Evolutionary conservation across 345 rosid genomes (phyloP).

Genomic region (Xanthoceras sorbifolium): DNA sequence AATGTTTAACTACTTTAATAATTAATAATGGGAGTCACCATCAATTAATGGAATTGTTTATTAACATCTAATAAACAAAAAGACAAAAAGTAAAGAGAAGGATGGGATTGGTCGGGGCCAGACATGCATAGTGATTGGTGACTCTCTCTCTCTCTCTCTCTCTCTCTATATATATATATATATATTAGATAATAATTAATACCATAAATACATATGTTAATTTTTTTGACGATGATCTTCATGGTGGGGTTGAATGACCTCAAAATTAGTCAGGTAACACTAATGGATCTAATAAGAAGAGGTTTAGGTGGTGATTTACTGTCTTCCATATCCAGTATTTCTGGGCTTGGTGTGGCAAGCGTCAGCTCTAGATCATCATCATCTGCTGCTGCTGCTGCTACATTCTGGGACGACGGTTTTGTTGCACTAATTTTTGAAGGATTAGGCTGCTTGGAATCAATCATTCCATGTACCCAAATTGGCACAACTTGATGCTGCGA

Average conservation of each 20-base stretch:
- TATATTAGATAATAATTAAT: too few species aligned
- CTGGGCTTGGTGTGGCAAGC: slow-evolving; percentile 44
- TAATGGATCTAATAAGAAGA: slow-evolving; percentile 38
- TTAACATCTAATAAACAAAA: neutral
- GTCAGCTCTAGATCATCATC: slow-evolving; percentile 50
- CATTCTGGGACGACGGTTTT: slow-evolving; percentile 14
- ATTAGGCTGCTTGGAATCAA: slow-evolving; percentile 13
- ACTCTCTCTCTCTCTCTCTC: too few species aligned
- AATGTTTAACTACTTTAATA: neutral
- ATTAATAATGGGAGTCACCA: neutral
- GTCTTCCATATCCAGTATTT: slow-evolving; percentile 23
- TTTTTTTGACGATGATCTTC: slow-evolving; percentile 6
- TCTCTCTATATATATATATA: too few species aligned
- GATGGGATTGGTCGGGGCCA: neutral
- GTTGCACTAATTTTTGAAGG: slow-evolving; percentile 16
- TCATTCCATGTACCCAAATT: slow-evolving; percentile 7
- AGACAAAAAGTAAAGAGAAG: neutral
- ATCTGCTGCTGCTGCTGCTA: neutral
- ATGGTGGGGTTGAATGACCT: neutral
- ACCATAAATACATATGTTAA: neutral
- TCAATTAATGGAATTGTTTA: neutral
- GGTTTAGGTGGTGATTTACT: slow-evolving; percentile 28
- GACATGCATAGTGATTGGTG: neutral
- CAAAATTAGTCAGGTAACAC: slow-evolving; percentile 32
- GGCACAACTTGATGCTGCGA: slow-evolving; percentile 1